Evolutionary conservation across 2,329 filamentous ascomycete genomes (phyloP).

Genomic region (Exophiala dermatitidis): DNA sequence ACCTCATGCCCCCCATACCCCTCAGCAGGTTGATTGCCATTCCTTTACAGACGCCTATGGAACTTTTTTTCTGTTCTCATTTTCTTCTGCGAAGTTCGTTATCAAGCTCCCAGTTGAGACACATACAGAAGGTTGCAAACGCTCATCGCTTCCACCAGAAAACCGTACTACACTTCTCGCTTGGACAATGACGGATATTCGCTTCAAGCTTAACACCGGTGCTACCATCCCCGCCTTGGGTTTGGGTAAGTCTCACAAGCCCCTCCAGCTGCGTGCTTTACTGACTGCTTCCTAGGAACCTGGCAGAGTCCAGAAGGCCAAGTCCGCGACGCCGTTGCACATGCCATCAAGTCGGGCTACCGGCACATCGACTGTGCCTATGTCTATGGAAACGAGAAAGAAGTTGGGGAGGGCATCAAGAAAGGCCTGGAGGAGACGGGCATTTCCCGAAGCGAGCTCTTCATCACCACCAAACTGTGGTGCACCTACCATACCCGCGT

Average conservation of each 20-base stretch:
- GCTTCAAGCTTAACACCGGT: slow-evolving; percentile 43
- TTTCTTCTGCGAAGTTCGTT: background rate
- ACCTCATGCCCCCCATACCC: no score
- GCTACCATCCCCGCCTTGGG: slow-evolving; percentile 44
- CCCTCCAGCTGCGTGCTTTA: background rate
- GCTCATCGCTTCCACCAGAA: background rate
- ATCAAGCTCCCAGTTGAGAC: background rate
- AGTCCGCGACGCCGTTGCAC: slow-evolving; percentile 41
- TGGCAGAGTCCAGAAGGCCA: slow-evolving; percentile 49
- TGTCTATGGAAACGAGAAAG: slow-evolving; percentile 54
- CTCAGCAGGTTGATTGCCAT: no score
- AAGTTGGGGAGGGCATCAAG: slow-evolving; percentile 57
- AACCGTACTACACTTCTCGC: background rate
- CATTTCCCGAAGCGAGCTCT: slow-evolving; percentile 58
- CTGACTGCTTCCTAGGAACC: slow-evolving; percentile 33
- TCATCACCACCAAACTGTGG: slow-evolving; percentile 64
- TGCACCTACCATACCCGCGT: slow-evolving; percentile 60
- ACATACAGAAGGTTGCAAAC: background rate
- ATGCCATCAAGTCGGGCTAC: slow-evolving; percentile 36
- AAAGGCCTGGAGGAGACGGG: slow-evolving; percentile 47
- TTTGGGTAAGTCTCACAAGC: slow-evolving; percentile 32
- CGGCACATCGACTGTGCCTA: slow-evolving; percentile 39
- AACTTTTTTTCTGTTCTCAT: background rate
- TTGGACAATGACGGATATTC: slow-evolving; percentile 22
- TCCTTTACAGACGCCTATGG: background rate